Conservation (phyloP, 306 rosid genomes). For the Hippophae rhamnoides region DNA sequence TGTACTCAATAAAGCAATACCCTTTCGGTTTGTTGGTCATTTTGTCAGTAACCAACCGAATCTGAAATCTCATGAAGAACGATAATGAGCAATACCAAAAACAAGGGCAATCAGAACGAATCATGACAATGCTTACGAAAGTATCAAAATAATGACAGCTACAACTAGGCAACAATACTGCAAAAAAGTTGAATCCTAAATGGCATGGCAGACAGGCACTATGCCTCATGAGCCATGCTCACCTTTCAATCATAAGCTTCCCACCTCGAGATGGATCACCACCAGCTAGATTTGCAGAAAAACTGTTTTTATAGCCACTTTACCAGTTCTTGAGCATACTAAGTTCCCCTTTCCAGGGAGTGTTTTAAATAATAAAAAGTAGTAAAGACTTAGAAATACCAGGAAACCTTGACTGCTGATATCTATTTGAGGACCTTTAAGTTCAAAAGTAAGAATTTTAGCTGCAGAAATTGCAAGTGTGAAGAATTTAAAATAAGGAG, state of each 20-base stretch:
- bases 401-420: constrained; percentile 60
- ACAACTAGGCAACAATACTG: constrained; percentile 2
- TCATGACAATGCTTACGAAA: background rate
- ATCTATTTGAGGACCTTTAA: constrained; percentile 52
- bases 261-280: constrained; percentile 93
- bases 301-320: constrained; percentile 78
- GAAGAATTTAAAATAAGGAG: constrained; percentile 33
- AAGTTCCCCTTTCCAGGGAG: constrained; percentile 99
- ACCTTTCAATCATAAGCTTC: constrained; percentile 93
- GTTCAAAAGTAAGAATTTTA: constrained; percentile 57
- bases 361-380: constrained; percentile 34
- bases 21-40: constrained; percentile 81
- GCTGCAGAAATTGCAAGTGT: constrained; percentile 51
- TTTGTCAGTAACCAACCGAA: constrained; percentile 65
- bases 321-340: constrained; percentile 64
- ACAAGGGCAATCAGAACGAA: constrained; percentile 16
- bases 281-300: constrained; percentile 92
- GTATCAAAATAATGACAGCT: background rate
- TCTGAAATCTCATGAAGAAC: constrained; percentile 35
- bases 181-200: constrained; percentile 51
- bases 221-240: constrained; percentile 99
- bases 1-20: constrained; percentile 84
- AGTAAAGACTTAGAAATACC: constrained; percentile 49
- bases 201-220: constrained; percentile 99
- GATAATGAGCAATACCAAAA: constrained; percentile 14